Evolutionary conservation across 352 stramenopile species (phyloP).

Genomic region (Globisporangium uncinulatum): DNA sequence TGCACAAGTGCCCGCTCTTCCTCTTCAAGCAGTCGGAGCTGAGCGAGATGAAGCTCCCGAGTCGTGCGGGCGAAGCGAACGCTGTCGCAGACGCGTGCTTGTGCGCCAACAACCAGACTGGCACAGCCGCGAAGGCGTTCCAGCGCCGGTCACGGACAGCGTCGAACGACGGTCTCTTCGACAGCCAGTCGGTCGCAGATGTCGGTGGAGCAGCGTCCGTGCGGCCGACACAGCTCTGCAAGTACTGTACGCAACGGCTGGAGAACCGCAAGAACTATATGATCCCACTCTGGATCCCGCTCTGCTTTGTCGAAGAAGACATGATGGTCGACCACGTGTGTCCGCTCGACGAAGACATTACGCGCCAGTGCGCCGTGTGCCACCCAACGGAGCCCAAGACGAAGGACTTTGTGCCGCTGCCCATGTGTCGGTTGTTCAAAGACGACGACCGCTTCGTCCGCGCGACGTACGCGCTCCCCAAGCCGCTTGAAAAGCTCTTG

Average conservation of each 20-base stretch:
- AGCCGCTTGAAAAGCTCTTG: constrained; percentile 57
- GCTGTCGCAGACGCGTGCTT: constrained; percentile 35
- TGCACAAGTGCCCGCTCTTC: constrained; percentile 98
- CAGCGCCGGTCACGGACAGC: constrained; percentile 35
- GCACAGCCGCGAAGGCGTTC: constrained; percentile 19
- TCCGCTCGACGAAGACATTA: constrained; percentile 62
- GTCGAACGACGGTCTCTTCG: constrained; percentile 35
- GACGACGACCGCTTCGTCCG: constrained; percentile 25
- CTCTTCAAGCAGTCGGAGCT: constrained; percentile 88
- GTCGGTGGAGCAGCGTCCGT: constrained; percentile 22
- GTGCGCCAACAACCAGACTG: constrained; percentile 22
- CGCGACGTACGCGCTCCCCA: constrained; percentile 35
- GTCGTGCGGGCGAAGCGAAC: constrained; percentile 29
- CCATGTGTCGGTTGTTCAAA: constrained; percentile 75
- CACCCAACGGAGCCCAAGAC: constrained; percentile 34
- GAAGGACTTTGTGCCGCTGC: constrained; percentile 63
- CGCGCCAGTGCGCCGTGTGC: constrained; percentile 54
- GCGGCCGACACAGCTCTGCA: constrained; percentile 44
- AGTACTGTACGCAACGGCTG: constrained; percentile 55
- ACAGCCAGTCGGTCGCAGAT: constrained; percentile 35
- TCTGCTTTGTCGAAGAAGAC: constrained; percentile 81
- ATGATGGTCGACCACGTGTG: constrained; percentile 70
- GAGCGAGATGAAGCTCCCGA: constrained; percentile 50
- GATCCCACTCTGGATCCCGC: constrained; percentile 71
- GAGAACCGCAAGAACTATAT: constrained; percentile 66